Evolutionary conservation across 164 flowering plant species (phyloP).

Genomic region (Sedum album): DNA sequence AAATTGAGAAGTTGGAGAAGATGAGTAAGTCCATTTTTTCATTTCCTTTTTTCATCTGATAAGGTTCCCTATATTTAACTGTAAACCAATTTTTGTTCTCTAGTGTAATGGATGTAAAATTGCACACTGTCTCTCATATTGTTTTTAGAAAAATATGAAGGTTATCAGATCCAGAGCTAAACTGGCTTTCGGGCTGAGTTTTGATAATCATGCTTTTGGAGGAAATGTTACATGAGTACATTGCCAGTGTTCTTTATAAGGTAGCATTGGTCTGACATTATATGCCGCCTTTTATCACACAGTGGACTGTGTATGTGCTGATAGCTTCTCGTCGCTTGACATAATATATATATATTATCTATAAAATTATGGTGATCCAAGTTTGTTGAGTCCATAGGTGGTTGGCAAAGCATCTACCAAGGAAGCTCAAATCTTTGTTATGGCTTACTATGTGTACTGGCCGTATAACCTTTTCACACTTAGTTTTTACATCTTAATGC

Average conservation of each 20-base stretch:
- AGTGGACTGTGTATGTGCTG: background rate
- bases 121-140: conserved; percentile 3
- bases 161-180: conserved; percentile 2
- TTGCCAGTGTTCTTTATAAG: conserved; percentile 2
- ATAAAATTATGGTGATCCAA: no score
- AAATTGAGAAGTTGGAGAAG: background rate
- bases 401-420: background rate
- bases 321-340: background rate
- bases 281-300: background rate
- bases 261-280: conserved; percentile 6
- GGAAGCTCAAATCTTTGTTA: background rate
- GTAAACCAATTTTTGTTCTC: conserved; percentile 9
- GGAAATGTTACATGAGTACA: conserved; percentile 4
- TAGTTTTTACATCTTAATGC: conserved; percentile 16
- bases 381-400: background rate
- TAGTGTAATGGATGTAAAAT: background rate
- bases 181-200: background rate
- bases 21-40: background rate
- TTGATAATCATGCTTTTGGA: background rate
- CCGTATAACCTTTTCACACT: no score
- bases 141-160: conserved; percentile 4
- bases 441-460: no score
- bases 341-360: background rate
- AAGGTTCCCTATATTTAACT: background rate
- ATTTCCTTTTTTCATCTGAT: conserved; percentile 16